Percentiles rank a stretch among this genome's conserved stretches.
phyloP scores from a whole-genome alignment of 768 basidiomycete genomes.

The Hericium erinaceus region DNA sequence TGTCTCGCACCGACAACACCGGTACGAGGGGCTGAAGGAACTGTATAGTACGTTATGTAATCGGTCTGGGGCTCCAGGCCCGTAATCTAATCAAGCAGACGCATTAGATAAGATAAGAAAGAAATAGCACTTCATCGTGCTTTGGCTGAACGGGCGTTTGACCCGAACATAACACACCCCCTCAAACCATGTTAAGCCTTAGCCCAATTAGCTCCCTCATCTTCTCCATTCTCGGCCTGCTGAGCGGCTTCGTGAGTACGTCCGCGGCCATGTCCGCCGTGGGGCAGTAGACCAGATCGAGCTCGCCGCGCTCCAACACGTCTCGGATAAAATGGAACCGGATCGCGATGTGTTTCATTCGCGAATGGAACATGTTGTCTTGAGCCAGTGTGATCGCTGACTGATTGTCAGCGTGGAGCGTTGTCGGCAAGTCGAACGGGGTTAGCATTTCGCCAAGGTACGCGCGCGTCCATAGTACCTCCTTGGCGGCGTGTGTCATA shows the following conservation, averaged over 20 bases:
- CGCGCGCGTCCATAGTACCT: conserved; percentile 27
- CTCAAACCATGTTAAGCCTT: too few species aligned
- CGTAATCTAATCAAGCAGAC: too few species aligned
- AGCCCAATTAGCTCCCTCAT: not conserved
- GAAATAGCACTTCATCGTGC: too few species aligned
- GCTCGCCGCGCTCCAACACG: not conserved
- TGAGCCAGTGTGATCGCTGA: not conserved
- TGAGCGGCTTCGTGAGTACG: not conserved
- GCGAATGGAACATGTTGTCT: not conserved
- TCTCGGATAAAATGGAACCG: conserved; percentile 3
- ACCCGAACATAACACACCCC: too few species aligned
- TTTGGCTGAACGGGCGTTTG: too few species aligned
- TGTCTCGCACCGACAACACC: too few species aligned
- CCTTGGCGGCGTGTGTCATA: conserved; percentile 21
- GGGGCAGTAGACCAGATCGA: conserved; percentile 1
- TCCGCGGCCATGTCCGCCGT: not conserved
- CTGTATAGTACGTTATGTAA: too few species aligned
- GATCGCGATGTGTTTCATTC: conserved; percentile 1
- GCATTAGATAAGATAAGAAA: too few species aligned
- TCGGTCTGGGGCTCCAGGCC: too few species aligned
- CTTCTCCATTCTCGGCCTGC: not conserved
- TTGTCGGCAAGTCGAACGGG: not conserved
- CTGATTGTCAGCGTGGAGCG: not conserved
- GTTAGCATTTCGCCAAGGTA: conserved; percentile 15
- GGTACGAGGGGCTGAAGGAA: too few species aligned